These are phyloP conservation scores for Colletotrichum tanaceti DNA, from an alignment of 2,329 filamentous ascomycete genomes.

Conservation along the genomic window DNA sequence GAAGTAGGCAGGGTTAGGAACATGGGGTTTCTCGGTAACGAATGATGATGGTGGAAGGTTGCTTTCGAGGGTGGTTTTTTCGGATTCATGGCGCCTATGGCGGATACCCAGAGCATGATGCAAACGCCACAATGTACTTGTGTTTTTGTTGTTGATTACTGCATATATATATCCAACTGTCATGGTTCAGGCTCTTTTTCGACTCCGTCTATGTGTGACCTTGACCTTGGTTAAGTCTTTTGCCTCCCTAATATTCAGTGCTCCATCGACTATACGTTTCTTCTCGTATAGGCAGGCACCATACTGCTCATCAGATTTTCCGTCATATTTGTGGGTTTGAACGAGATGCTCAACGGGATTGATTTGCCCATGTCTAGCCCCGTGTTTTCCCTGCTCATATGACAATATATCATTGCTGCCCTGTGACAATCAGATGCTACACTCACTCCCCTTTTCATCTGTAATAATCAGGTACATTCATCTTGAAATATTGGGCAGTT, in stretches of 20 bases:
- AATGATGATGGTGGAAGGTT: conserved; percentile 46
- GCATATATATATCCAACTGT: background rate
- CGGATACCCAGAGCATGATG: conserved; percentile 35
- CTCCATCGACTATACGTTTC: background rate
- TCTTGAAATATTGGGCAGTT: too few relatives aligned
- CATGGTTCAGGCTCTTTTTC: background rate
- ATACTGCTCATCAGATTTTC: background rate
- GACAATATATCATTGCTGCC: too few relatives aligned
- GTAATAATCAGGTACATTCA: too few relatives aligned
- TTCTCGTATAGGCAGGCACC: too few relatives aligned
- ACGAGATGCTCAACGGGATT: too few relatives aligned
- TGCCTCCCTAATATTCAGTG: background rate
- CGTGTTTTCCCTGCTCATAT: too few relatives aligned
- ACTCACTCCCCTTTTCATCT: too few relatives aligned
- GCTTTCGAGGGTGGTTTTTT: conserved; percentile 36
- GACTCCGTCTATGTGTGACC: background rate
- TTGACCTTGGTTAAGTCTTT: background rate
- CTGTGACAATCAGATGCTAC: too few relatives aligned
- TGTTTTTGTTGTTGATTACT: conserved; percentile 7
- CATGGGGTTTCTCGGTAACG: conserved; percentile 37
- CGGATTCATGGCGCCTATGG: conserved; percentile 29
- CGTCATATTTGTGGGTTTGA: background rate
- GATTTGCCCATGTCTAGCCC: background rate
- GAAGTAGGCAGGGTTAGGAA: conserved; percentile 60
- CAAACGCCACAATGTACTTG: conserved; percentile 8